These are phyloP conservation scores for Phallus indusiatus DNA, from an alignment of 768 basidiomycete genomes.

Conservation along the genomic window DNA sequence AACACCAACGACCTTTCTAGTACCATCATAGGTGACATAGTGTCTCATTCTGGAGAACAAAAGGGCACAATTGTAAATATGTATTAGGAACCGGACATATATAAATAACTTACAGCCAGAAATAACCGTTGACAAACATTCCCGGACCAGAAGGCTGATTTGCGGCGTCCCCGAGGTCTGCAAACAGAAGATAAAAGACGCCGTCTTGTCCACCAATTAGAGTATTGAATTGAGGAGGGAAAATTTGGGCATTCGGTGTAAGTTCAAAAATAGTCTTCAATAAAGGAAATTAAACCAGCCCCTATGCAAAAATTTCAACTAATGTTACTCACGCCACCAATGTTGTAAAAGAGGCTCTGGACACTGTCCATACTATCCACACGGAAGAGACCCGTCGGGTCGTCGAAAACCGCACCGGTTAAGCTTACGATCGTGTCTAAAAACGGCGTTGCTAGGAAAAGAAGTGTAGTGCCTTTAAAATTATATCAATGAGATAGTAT, in stretches of 20 bases:
- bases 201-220: conserved; percentile 24
- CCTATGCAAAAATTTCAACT: background rate
- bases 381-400: background rate
- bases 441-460: conserved; percentile 22
- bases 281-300: background rate
- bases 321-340: background rate
- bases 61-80: background rate
- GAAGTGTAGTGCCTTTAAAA: conserved; percentile 27
- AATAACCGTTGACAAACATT: conserved; percentile 26
- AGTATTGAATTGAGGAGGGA: conserved; percentile 26
- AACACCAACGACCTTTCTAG: background rate
- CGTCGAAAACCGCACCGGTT: conserved; percentile 19
- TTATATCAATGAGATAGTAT: background rate
- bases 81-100: background rate
- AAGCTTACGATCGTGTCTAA: conserved; percentile 32
- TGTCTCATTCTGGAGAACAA: background rate
- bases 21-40: background rate
- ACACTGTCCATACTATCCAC: background rate
- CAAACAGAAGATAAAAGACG: conserved; percentile 27
- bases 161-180: conserved; percentile 14
- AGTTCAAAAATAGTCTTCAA: conserved; percentile 8
- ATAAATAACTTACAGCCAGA: conserved; percentile 15
- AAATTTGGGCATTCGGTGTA: conserved; percentile 20
- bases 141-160: conserved; percentile 17
- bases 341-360: conserved; percentile 2